Conservation (phyloP, 169 alveolate genomes). For the Cryptosporidium xiaoi region DNA sequence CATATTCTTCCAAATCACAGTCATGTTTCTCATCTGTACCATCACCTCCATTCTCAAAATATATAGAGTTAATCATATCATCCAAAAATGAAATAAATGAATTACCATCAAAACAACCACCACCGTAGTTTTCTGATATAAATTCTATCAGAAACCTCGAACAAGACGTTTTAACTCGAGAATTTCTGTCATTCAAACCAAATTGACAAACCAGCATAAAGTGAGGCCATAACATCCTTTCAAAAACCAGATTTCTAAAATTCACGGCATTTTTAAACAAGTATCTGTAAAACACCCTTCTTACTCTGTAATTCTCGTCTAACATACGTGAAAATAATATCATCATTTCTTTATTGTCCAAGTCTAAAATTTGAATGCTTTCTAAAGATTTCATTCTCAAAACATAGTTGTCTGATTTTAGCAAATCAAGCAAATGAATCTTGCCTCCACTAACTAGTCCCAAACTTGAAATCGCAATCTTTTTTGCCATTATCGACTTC, state of each 20-base stretch:
- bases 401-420: conserved; percentile 4
- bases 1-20: too few relatives aligned
- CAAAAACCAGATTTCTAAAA: conserved; percentile 5
- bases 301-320: conserved; percentile 38
- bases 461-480: conserved; percentile 27
- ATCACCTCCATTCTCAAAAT: background rate
- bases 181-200: conserved; percentile 53
- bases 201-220: conserved; percentile 36
- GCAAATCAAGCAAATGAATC: background rate
- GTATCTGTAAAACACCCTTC: conserved; percentile 19
- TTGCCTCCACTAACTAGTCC: conserved; percentile 32
- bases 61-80: conserved; percentile 27
- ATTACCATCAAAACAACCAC: conserved; percentile 9
- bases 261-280: conserved; percentile 3
- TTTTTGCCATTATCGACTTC: conserved; percentile 24
- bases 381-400: conserved; percentile 28
- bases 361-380: background rate
- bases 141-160: conserved; percentile 19
- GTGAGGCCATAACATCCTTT: conserved; percentile 40
- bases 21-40: too few relatives aligned
- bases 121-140: conserved; percentile 14
- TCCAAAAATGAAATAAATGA: conserved; percentile 40
- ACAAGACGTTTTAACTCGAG: conserved; percentile 1
- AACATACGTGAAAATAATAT: conserved; percentile 23
- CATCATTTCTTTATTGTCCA: conserved; percentile 10